Base-by-base conservation (phyloP, 2,329 filamentous ascomycete genomes). In the Microcera coccophila region DNA sequence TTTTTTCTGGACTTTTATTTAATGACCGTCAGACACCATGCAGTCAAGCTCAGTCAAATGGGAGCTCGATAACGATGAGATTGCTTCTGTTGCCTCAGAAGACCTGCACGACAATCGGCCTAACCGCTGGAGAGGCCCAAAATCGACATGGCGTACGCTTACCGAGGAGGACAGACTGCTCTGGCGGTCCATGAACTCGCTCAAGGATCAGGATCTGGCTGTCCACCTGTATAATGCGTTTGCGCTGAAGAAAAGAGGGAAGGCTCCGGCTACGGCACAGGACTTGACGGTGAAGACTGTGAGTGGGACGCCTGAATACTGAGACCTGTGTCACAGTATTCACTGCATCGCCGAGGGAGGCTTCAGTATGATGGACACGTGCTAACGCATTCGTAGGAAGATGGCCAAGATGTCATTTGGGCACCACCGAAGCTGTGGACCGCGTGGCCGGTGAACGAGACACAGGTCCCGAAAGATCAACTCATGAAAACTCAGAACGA, bases 221-320 rank as follows among this genome's bases (percentile, higher is more conserved):
- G 67, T 83, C 34, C 90, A 95, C 66, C 69, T 96, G 4, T 95
- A 87, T 67, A 88, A 93, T 63, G 75, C 84, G 0, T 84, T 85
- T 66, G 76, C 76, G 26, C 69, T 94, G 41, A 89, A 84, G 62
- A 54, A 55, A 41, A 54, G 53, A 26, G 58, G 49, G 5, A 53
- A 47, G 26, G 50, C 62, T 32, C 41, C 50, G 19, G 59, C 41
- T 40, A 59, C 55, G 34, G 60, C 58, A 2, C 41, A 52, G 16
- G 55, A 58, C 33, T 41, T 66, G n/a, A 53, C 54, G 9, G 44
- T 64, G 20, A 54, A 53, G 44, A 59, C 50, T 45, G 64, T 62
- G 45, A 57, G 57, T 39, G 17, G 12, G 12, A 12, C n/a, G n/a
- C n/a, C n/a, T n/a, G n/a, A n/a, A 28, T 28, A 28, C 24, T 28